A percentile compares a stretch with the other conserved stretches of the same genome.
Conservation (phyloP, 805 yeast species). For the Lachancea thermotolerans region DNA sequence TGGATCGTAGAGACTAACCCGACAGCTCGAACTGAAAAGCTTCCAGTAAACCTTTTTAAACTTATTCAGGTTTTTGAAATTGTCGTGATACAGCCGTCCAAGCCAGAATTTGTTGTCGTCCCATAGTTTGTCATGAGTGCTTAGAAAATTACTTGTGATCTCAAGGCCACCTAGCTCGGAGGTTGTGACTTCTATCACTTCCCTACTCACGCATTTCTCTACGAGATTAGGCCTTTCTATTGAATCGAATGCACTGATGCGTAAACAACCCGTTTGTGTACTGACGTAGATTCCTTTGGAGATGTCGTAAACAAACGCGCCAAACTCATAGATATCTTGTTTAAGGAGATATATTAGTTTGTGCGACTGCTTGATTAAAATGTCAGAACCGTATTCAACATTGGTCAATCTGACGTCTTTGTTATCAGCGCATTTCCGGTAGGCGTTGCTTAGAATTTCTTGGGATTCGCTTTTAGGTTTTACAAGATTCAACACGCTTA, state of each 20-base stretch:
- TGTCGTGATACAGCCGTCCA: conserved; percentile 60
- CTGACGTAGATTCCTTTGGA: conserved; percentile 52
- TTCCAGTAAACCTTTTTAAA: conserved; percentile 25
- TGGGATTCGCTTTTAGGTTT: conserved; percentile 61
- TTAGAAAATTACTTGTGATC: conserved; percentile 43
- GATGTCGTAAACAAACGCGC: conserved; percentile 73
- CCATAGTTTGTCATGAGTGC: conserved; percentile 76
- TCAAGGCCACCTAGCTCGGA: conserved; percentile 37
- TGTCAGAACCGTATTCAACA: conserved; percentile 33
- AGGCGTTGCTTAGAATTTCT: conserved; percentile 56
- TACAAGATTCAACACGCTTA: conserved; percentile 73
- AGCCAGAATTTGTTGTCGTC: conserved; percentile 88
- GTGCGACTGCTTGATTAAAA: conserved; percentile 33
- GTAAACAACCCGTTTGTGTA: conserved; percentile 83
- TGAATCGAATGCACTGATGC: conserved; percentile 87
- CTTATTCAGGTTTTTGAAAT: conserved; percentile 27
- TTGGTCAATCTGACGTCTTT: conserved; percentile 32
- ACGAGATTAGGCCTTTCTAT: conserved; percentile 81
- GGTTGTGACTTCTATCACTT: conserved; percentile 44
- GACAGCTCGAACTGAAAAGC: conserved; percentile 23
- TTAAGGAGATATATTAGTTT: conserved; percentile 47
- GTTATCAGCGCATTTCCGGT: conserved; percentile 43
- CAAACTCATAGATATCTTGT: conserved; percentile 68
- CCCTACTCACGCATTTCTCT: conserved; percentile 59
- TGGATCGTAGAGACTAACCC: conserved; percentile 80